Conservation (phyloP, 768 basidiomycete genomes). For the Nevesoporus exiguus region DNA sequence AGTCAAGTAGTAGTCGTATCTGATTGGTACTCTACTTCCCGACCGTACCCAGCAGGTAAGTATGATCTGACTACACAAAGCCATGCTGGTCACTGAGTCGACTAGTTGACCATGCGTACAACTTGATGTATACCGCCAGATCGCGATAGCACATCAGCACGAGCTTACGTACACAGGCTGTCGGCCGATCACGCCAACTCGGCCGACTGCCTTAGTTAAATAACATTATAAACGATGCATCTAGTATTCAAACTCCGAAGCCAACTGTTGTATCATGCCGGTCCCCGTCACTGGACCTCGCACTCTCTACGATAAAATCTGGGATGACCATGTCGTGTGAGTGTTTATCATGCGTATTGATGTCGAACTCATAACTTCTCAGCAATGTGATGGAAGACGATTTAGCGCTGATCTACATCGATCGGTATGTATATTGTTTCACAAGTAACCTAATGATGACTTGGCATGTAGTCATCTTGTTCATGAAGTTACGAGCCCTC, state of each 20-base stretch:
- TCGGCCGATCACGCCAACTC: constrained; percentile 1
- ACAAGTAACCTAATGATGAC: not conserved
- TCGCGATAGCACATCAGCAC: not conserved
- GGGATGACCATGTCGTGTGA: constrained; percentile 94
- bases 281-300: constrained; percentile 59
- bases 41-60: too few relatives aligned
- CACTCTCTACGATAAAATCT: constrained; percentile 97
- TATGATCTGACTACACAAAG: too few relatives aligned
- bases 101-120: too few relatives aligned
- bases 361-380: constrained; percentile 9
- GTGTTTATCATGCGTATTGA: constrained; percentile 26
- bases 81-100: too few relatives aligned
- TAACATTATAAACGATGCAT: not conserved
- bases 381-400: constrained; percentile 76
- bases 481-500: constrained; percentile 92
- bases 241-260: not conserved
- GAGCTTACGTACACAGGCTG: not conserved
- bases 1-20: too few relatives aligned
- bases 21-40: too few relatives aligned
- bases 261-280: constrained; percentile 42
- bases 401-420: constrained; percentile 78
- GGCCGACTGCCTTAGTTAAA: not conserved
- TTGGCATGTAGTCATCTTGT: constrained; percentile 49
- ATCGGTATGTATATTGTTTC: constrained; percentile 47
- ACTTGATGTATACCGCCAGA: too few relatives aligned